Base-by-base conservation (phyloP, 2,329 filamentous ascomycete species). In the Pseudomassariella vexata region DNA sequence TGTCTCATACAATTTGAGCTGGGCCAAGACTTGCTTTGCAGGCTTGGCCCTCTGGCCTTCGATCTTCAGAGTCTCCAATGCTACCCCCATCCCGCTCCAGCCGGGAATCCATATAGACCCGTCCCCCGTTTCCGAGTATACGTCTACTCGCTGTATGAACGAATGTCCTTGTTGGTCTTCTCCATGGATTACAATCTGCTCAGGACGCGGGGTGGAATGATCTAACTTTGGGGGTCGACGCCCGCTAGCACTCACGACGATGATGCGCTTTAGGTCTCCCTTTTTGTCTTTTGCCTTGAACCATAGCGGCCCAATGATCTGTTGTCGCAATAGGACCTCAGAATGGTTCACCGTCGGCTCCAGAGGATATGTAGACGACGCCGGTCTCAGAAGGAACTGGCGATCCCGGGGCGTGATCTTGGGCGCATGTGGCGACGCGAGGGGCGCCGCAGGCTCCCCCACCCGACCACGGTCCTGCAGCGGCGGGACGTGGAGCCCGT, bases 321-420 rank as follows among this genome's bases (percentile, higher is more conserved):
- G 66, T 30, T 73, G 62, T 5, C 73, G 67, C 5, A 70, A n/a
- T n/a, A n/a, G n/a, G n/a, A n/a, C n/a, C n/a, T n/a, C n/a, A n/a
- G n/a, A n/a, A n/a, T n/a, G n/a, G n/a, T n/a, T n/a, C n/a, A n/a
- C n/a, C n/a, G n/a, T n/a, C n/a, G n/a, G n/a, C n/a, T 16, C 6
- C 29, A 11, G 9, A n/a, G 11, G 8, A 17, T 10, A 21, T 10
- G 19, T 9, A 8, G 9, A n/a, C n/a, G n/a, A 15, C 56, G n/a
- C 66, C 59, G 39, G 79, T 59, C 5, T 19, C 9, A 3, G 27
- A 3, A 5, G 17, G 6, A 94, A 58, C 37, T 76, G 70, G 2
- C 66, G 62, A 45, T 90, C 77, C 5, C 67, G 58, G 34, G 80
- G 73, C 2, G 60, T 74, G 38, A 95, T 75, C 52, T 95, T 95